Base-by-base conservation (phyloP, 106 monocot genomes). In the Apostasia shenzhenica region DNA sequence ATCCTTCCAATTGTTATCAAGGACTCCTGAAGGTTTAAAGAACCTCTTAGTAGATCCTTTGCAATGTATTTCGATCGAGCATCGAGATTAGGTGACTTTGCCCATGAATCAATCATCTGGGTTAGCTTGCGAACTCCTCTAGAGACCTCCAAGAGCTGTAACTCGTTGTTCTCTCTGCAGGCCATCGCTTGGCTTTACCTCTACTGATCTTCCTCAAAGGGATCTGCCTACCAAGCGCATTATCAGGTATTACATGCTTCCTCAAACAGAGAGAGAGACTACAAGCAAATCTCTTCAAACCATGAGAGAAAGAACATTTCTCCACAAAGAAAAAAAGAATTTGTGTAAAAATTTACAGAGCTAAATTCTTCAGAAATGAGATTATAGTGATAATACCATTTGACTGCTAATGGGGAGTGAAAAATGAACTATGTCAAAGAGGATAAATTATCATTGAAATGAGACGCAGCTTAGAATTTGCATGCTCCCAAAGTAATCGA, bases 1-100 rank as follows among this genome's bases (percentile, higher is more conserved):
- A 80, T 79, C 66, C 73, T 85, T 56, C 69, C 68, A 8, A 88
- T 79, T 76, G 83, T 82, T 52, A 71, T 41, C 60, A 85, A 46
- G 2, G 91, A 88, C 47, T 76, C 79, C 69, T 88, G 83, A 43
- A 85, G 92, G 62, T 83, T 88, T 51, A 79, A 43, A 12, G 85
- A 80, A 47, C 80, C 82, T 72, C 72, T 77, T 14, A 82, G 67
- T 49, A 91, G 79, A 72, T 79, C 70, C 44, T 71, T 71, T 0
- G 81, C 64, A 8, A 82, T 69, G 53, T 74, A 67, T 11, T 61
- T 75, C 8, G 87, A 79, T 11, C 41, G 41, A n/a, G 41, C 52
- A 66, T 73, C 67, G 45, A 71, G 44, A 56, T 55, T 72, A 4
- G 80, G 48, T 5, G 54, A 66, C 57, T 78, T 79, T 1, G 75